phyloP scores from a whole-genome alignment of 495 filamentous ascomycete species.

The Hyaloscypha finlandica region DNA sequence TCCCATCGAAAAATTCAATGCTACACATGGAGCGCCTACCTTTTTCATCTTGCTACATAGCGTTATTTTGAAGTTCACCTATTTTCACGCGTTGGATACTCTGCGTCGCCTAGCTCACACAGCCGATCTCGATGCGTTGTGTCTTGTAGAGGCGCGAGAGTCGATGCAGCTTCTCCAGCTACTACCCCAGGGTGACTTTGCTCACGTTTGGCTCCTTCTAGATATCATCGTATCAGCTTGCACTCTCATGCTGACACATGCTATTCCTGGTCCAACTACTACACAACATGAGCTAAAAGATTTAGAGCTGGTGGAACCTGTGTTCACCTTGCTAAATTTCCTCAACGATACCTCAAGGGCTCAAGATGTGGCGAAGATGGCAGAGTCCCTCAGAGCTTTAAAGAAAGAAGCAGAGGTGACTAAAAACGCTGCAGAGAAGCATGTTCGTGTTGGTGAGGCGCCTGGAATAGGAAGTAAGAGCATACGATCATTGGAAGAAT shows the following conservation, averaged over 20 bases:
- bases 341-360: conserved; percentile 28
- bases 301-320: conserved; percentile 28
- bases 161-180: conserved; percentile 27
- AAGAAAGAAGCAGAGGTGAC: conserved; percentile 26
- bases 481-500: conserved; percentile 28
- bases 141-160: conserved; percentile 27
- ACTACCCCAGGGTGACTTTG: conserved; percentile 27
- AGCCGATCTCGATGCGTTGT: conserved; percentile 26
- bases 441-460: conserved; percentile 27
- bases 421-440: conserved; percentile 27
- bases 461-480: conserved; percentile 28
- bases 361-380: conserved; percentile 28
- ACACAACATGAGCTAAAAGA: conserved; percentile 28
- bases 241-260: conserved; percentile 28
- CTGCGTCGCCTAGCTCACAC: conserved; percentile 28
- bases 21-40: conserved; percentile 27
- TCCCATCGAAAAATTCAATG: conserved; percentile 27
- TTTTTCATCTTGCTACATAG: conserved; percentile 29
- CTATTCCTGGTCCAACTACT: conserved; percentile 28
- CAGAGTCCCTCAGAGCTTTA: conserved; percentile 28
- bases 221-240: conserved; percentile 27
- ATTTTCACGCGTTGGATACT: conserved; percentile 28
- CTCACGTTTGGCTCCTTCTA: conserved; percentile 28
- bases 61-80: conserved; percentile 28
- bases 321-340: conserved; percentile 28